Base-by-base conservation (phyloP, 306 rosid species). In the Cotoneaster glaucophyllus region DNA sequence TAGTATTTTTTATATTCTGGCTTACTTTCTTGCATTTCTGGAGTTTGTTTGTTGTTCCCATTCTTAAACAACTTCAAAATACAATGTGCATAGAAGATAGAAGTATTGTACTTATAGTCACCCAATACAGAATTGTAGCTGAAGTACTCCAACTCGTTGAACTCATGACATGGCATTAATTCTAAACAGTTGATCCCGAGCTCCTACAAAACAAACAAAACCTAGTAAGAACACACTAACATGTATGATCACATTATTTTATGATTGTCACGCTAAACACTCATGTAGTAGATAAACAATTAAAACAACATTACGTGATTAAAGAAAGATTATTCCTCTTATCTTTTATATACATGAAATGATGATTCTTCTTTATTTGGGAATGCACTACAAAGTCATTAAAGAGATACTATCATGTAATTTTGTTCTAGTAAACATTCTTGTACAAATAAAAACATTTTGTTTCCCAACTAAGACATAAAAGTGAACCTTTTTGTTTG, bases 101-200 rank as follows among this genome's bases (percentile, higher is more conserved):
- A 50, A 56, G 73, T 54, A 18, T 15, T 63, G 64, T 79, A 87
- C 98, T 87, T 92, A 73, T 90, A 70, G 82, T 95, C 97, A 69
- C 97, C 97, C 82, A 79, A 82, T 79, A 84, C 89, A 83, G 97
- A 80, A 77, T 92, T 92, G 90, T 95, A 87, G 89, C 96, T 76
- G 75, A 45, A 92, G 85, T 89, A 81, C 77, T 95, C 98, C 83
- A 92, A 84, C 87, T 95, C 98, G 74, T 95, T 95, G 91, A 92
- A 95, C 86, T 89, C 98, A 37, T 95, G 96, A 66, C 96, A 92
- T 69, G 98, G 98, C 98, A 95, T 89, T 83, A 95, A 84, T 84
- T 95, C 98, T 76, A 95, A 67, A 83, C 98, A 95, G 83, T 95
- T 92, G 74, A 95, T 78, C 77, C 98, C 98, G 82, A 95, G 93